Evolutionary conservation across 1,284 basidiomycete species (phyloP), one percentile per base, ranked within the genome.

Genomic region (Boletus smithii): DNA sequence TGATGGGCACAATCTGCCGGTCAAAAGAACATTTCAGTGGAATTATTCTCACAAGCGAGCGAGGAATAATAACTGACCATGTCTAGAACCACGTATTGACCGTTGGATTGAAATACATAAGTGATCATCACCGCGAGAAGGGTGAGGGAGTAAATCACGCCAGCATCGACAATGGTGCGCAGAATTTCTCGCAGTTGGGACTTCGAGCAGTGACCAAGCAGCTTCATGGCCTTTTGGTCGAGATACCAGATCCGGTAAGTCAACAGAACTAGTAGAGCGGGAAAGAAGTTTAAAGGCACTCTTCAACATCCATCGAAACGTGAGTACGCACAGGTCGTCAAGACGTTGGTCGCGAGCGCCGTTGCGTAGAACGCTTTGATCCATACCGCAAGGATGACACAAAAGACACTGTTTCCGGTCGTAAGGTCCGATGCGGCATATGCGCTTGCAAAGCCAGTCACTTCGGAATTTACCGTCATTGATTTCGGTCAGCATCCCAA

Each of bases 81-180:
- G 29, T 45, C 23, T 9, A 45, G 35, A 10, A 45, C 11, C 22
- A 45, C 43, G 11, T 10, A 45, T 38, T 45, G 35, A 38, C 29
- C 24, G 17, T 38, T 38, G 27, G 43, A 38, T 38, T 26, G 23
- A 20, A 20, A 5, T 18, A 22, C 13, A 37, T 26, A 38, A n/a
- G 35, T 32, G 5, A 45, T 17, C 35, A 38, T 24, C 16, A 23
- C 5, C 4, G 35, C 29, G 8, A 45, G 8, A 20, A 45, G 43
- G 27, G 43, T 17, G 29, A 45, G 10, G 13, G 22, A 38, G 16
- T 45, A 45, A 13, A 45, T 23, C 17, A 17, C 29, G n/a, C 43
- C 43, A 17, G 43, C 29, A 18, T 45, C 43, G 17, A 45, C 11
- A 22, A 45, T n/a, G 29, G 23, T 36, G 23, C 23, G 35, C 8